phyloP scores from a whole-genome alignment of 2,329 filamentous ascomycete genomes.

The Aspergillus sp. region DNA sequence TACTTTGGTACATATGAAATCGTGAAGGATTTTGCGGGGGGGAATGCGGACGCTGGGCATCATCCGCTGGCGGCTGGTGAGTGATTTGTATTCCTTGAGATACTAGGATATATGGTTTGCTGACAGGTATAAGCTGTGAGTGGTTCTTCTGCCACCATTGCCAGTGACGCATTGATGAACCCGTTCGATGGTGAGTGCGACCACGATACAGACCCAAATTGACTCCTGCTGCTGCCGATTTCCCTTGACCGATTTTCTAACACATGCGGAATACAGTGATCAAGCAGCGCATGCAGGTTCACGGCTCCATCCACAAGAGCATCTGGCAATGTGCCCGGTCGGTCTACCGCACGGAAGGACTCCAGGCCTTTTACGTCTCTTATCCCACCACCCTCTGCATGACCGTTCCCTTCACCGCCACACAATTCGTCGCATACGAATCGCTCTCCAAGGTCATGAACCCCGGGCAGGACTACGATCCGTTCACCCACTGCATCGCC shows the following conservation, averaged over 20 bases:
- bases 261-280: conserved; percentile 57
- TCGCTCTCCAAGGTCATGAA: conserved; percentile 93
- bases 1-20: conserved; percentile 98
- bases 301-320: conserved; percentile 85
- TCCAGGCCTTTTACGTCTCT: conserved; percentile 93
- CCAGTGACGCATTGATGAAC: conserved; percentile 98
- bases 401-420: conserved; percentile 95
- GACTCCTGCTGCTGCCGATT: not conserved
- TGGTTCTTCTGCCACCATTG: conserved; percentile 89
- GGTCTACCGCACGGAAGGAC: conserved; percentile 78
- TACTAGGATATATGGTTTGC: conserved; percentile 9
- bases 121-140: conserved; percentile 61
- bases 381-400: conserved; percentile 97
- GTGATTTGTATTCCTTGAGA: conserved; percentile 43
- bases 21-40: conserved; percentile 92
- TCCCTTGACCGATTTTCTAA: conserved; percentile 1
- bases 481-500: conserved; percentile 84
- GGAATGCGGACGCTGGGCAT: conserved; percentile 74
- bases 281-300: conserved; percentile 98
- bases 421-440: conserved; percentile 97
- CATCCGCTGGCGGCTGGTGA: conserved; percentile 76
- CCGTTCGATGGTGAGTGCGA: conserved; percentile 77
- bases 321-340: conserved; percentile 79
- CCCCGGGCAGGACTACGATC: conserved; percentile 69
- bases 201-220: not conserved